These are phyloP conservation scores for Flueggea neowawraea DNA, from an alignment of 441 rosid genomes.

Conservation along the genomic window DNA sequence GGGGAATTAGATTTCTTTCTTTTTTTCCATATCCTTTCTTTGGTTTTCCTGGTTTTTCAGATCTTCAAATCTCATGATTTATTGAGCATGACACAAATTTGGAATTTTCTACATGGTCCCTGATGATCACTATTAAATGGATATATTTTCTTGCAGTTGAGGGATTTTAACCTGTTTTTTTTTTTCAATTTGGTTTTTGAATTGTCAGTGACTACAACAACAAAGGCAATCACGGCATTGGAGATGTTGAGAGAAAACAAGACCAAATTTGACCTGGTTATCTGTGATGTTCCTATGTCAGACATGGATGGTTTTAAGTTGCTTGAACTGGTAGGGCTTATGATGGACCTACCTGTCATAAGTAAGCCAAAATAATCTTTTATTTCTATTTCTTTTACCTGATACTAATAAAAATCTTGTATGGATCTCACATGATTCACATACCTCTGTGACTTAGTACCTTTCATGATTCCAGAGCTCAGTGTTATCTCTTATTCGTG, in stretches of 20 bases:
- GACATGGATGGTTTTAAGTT: constrained; percentile 96
- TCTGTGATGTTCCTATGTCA: constrained; percentile 99
- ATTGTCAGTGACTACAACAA: constrained; percentile 73
- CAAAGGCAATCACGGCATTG: constrained; percentile 70
- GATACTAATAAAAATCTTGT: too few relatives aligned
- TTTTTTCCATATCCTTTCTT: background rate
- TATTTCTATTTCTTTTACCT: too few relatives aligned
- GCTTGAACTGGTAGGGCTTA: constrained; percentile 92
- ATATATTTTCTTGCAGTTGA: too few relatives aligned
- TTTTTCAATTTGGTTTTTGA: constrained; percentile 15
- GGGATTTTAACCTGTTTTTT: background rate
- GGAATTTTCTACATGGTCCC: background rate
- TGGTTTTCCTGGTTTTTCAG: too few relatives aligned
- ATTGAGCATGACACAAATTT: background rate
- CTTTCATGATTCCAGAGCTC: too few relatives aligned
- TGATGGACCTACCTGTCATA: constrained; percentile 98
- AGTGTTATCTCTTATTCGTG: too few relatives aligned
- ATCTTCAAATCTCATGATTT: constrained; percentile 12
- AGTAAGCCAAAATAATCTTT: constrained; percentile 19
- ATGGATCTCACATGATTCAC: too few relatives aligned
- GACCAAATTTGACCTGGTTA: constrained; percentile 81
- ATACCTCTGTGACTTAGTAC: too few relatives aligned
- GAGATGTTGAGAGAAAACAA: constrained; percentile 79
- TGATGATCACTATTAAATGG: background rate
- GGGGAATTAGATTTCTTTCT: background rate